Percentiles rank a stretch among this genome's conserved stretches.
Conservation (phyloP, 306 rosid genomes). For the Trifolium dubium region DNA sequence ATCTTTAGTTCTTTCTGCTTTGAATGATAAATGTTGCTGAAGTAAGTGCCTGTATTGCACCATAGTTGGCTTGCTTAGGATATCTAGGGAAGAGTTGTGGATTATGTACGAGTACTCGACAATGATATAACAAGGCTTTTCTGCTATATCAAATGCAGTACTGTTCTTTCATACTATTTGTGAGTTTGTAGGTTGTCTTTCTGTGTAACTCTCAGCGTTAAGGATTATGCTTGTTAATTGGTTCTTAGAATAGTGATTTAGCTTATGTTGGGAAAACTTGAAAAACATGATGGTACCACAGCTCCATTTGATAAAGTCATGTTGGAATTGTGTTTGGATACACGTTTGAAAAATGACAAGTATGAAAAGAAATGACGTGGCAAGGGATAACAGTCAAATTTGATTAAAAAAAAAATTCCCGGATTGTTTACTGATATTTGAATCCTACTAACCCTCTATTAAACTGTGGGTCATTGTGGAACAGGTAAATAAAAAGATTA, state of each 20-base stretch:
- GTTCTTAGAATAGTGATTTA: constrained; percentile 4
- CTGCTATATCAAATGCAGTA: constrained; percentile 27
- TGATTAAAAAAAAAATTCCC: too few relatives aligned
- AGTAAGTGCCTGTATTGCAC: constrained; percentile 1
- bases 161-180: constrained; percentile 28
- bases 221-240: constrained; percentile 27
- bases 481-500: too few relatives aligned
- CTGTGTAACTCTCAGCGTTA: constrained; percentile 21
- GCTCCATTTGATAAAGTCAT: background rate
- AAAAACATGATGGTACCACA: background rate
- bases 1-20: background rate
- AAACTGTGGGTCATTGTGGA: too few relatives aligned
- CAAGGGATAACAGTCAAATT: background rate
- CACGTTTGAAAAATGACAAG: background rate
- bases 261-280: background rate
- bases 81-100: constrained; percentile 27
- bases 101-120: constrained; percentile 3
- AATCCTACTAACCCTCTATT: too few relatives aligned
- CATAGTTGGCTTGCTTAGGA: constrained; percentile 15
- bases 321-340: background rate
- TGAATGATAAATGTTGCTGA: constrained; percentile 22
- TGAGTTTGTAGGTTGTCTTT: constrained; percentile 29
- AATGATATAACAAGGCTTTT: background rate
- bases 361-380: background rate
- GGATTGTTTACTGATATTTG: too few relatives aligned